Conservation (phyloP, 306 rosid genomes). For the Nissolia schottii region DNA sequence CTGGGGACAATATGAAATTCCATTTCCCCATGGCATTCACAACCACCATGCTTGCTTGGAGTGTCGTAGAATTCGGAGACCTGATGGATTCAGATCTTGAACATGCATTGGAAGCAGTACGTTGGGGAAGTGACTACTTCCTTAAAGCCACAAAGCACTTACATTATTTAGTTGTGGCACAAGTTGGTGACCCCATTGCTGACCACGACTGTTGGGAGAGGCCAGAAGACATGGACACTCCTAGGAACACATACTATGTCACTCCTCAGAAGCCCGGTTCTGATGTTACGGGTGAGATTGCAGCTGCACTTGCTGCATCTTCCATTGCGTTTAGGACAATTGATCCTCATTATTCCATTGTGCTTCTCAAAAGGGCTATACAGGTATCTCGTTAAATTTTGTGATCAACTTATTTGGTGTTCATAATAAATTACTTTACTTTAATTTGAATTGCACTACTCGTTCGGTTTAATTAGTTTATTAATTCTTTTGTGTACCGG, state of each 20-base stretch:
- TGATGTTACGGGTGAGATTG: constrained; percentile 39
- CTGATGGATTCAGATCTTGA: constrained; percentile 30
- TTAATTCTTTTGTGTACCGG: no score
- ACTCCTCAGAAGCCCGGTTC: constrained; percentile 19
- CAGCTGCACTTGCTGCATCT: constrained; percentile 51
- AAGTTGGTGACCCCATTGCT: constrained; percentile 26
- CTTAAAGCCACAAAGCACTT: constrained; percentile 30
- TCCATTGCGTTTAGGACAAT: constrained; percentile 20
- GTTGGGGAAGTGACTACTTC: constrained; percentile 53
- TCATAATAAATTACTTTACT: background rate
- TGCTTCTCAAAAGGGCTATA: constrained; percentile 22
- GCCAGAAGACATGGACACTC: constrained; percentile 60
- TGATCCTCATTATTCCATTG: constrained; percentile 4
- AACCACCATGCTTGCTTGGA: constrained; percentile 44
- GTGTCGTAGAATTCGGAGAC: constrained; percentile 45
- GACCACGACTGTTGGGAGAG: constrained; percentile 54
- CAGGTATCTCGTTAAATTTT: background rate
- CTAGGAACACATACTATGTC: constrained; percentile 2
- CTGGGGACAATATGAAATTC: constrained; percentile 60
- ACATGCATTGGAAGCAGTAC: constrained; percentile 34
- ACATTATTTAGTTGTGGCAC: constrained; percentile 25
- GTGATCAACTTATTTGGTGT: background rate
- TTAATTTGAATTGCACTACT: no score
- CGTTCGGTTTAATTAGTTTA: no score
- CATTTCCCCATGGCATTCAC: constrained; percentile 57